Evolutionary conservation across 139 green algal genomes (phyloP), one percentile per base, ranked within the genome.

Genomic region (Dunaliella primolecta): DNA sequence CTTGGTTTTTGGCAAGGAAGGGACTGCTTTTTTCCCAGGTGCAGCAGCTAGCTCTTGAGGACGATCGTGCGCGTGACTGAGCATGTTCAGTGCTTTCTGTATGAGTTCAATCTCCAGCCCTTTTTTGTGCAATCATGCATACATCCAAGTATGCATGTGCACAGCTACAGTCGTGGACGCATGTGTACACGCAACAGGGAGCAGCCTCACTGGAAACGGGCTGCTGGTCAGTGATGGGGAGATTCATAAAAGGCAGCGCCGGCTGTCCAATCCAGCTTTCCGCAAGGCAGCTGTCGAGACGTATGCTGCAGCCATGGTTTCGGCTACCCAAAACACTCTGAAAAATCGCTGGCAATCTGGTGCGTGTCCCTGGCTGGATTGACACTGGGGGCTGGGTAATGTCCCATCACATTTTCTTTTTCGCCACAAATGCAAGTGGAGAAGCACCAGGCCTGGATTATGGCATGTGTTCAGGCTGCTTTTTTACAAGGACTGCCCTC

Each of bases 1-100:
- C 2, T 78, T 86, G 2, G 84, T 89, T 56, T 92, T 89, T 78
- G 38, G 89, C 20, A 92, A 94, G 90, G 84, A 93, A 24, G 96
- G 96, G 30, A 98, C 96, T 24, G 96, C 95, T 0, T 98, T 98
- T 83, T 98, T 98, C 84, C 96, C 96, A 0, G 93, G 93, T 64
- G n/a, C 81, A 84, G 81, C 81, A 84, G n/a, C n/a, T n/a, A n/a
- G n/a, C n/a, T n/a, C n/a, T n/a, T n/a, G n/a, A n/a, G n/a, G n/a
- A n/a, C n/a, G n/a, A n/a, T n/a, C n/a, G n/a, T n/a, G n/a, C n/a
- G n/a, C n/a, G n/a, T n/a, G n/a, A n/a, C n/a, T n/a, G n/a, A n/a
- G n/a, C n/a, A n/a, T n/a, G n/a, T n/a, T n/a, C n/a, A n/a, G n/a
- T n/a, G n/a, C n/a, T n/a, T n/a, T n/a, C n/a, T n/a, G n/a, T n/a